Conservation (phyloP, 192 early-diverging fungal species). For the Powellomyces hirtus region DNA sequence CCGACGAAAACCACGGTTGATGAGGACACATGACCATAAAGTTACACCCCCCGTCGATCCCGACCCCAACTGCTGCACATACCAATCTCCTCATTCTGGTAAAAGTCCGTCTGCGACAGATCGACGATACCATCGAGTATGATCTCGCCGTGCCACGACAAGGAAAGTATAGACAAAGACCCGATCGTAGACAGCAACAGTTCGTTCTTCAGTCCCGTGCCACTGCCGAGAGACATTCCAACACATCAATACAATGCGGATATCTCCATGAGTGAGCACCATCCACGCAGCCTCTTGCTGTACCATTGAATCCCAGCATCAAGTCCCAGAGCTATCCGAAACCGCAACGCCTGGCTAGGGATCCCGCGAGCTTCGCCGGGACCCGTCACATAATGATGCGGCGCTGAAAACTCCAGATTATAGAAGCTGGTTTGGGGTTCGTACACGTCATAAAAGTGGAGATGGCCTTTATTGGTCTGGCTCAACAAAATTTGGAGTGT, state of each 20-base stretch:
- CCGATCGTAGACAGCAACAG: conserved; percentile 65
- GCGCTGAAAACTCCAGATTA: conserved; percentile 54
- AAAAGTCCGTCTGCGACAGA: conserved; percentile 52
- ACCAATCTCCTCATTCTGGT: conserved; percentile 40
- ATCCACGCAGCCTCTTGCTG: background rate
- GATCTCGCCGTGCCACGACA: conserved; percentile 69
- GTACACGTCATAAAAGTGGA: conserved; percentile 67
- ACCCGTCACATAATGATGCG: conserved; percentile 63
- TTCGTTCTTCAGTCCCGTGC: conserved; percentile 61
- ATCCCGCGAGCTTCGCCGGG: conserved; percentile 69
- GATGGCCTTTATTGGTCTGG: conserved; percentile 62
- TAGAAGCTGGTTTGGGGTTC: conserved; percentile 42
- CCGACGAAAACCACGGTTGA: background rate
- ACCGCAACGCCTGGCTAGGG: conserved; percentile 39
- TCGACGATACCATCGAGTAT: conserved; percentile 55
- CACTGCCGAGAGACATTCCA: conserved; percentile 38
- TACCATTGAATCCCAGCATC: conserved; percentile 72
- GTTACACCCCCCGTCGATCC: no score
- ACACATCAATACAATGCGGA: background rate
- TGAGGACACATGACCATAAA: no score
- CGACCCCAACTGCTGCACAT: no score
- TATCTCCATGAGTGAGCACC: conserved; percentile 3
- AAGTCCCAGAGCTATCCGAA: conserved; percentile 74
- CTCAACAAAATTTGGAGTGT: no score
- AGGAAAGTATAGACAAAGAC: conserved; percentile 69